These are phyloP conservation scores for Tetrahymena elliotti DNA, from an alignment of 73 alveolate species.

Conservation along the genomic window DNA sequence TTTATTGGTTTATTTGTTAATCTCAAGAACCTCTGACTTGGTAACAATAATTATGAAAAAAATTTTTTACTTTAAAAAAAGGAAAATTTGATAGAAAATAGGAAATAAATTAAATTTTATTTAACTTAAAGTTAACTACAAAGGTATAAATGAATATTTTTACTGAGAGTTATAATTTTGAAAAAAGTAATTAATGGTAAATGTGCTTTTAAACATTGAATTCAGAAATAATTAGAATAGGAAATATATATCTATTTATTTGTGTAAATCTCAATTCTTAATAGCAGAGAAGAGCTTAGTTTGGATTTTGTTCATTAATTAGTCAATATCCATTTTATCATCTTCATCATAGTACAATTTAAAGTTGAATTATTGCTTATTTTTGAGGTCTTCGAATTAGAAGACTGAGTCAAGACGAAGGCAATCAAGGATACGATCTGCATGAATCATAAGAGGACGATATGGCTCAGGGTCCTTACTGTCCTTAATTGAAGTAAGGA, in stretches of 20 bases:
- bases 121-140: background rate
- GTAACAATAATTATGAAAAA: too few species aligned
- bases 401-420: constrained; percentile 13
- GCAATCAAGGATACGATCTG: constrained; percentile 40
- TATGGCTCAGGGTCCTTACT: constrained; percentile 9
- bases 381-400: constrained; percentile 20
- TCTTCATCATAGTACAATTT: constrained; percentile 38
- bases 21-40: too few species aligned
- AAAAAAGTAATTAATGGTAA: background rate
- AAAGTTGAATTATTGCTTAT: constrained; percentile 23
- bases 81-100: too few species aligned
- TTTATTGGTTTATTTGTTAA: too few species aligned
- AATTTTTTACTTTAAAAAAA: too few species aligned
- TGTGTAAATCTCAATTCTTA: background rate
- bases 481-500: background rate
- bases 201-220: background rate
- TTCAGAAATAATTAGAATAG: background rate
- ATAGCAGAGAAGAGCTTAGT: background rate
- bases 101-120: too few species aligned
- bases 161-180: background rate
- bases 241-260: background rate
- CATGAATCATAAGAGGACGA: constrained; percentile 22
- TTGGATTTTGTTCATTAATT: background rate
- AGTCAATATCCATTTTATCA: constrained; percentile 21
- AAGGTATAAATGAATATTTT: background rate